Base-by-base conservation (phyloP, 768 basidiomycete species). In the Boletus bicolor region DNA sequence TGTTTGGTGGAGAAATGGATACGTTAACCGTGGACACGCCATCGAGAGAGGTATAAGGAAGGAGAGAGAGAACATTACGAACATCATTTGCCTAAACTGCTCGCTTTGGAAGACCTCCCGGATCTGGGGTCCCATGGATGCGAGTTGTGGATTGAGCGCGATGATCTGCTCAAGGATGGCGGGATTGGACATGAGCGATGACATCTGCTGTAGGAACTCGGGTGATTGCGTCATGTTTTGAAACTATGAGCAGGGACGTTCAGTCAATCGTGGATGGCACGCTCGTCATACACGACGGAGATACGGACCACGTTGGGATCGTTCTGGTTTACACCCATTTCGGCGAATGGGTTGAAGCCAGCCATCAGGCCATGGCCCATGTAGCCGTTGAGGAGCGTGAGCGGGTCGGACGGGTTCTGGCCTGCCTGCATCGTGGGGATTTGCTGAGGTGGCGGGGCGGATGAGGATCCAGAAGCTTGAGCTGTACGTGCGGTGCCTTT, bases 371-470 rank as follows among this genome's bases (percentile, higher is more conserved):
- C 92, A 61, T 86, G 91, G 0, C 86, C 90, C 71, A 83, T 73
- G 64, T 86, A 84, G 15, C 86, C 78, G 68, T 94, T 95, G 49
- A 93, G 79, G 54, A 83, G 87, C 0, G 91, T 93, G 55, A 93
- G 83, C 0, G 91, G 93, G 71, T 94, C 91, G 58, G 85, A 82
- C 1, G 85, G 85, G 67, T 92, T 92, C 77, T 96, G 91, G 2
- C 94, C 96, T 0, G 94, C 81, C 63, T 92, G 91, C 91, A 97
- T 93, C 10, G 81, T 80, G 15, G 94, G 93, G 19, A 93, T 58
- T 42, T 67, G 65, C 19, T 61, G 75, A 7, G 62, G 3, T n/a
- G 81, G 73, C 1, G 81, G 66, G 5, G 79, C 63, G n/a, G 76
- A 60, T 21, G 78, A 56, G 39, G 80, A 64, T 0, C 82, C 68